A percentile compares a stretch with the other conserved stretches of the same genome.
These are phyloP conservation scores for Paecilomyces sp. DNA, from an alignment of 2,329 filamentous ascomycete genomes.

Conservation along the genomic window DNA sequence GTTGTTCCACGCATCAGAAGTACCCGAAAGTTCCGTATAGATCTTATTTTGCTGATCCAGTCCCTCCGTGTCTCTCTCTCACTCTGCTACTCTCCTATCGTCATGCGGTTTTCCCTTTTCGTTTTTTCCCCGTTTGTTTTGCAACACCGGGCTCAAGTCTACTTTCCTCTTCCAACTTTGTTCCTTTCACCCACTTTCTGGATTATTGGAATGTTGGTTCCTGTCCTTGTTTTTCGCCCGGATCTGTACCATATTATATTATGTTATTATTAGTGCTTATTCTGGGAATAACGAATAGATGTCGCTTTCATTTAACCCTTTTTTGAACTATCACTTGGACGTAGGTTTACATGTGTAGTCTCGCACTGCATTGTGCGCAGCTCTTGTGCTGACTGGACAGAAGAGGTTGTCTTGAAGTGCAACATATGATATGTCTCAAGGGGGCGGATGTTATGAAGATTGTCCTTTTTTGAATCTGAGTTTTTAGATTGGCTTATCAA, in stretches of 20 bases:
- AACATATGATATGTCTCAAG: neutral
- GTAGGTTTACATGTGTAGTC: too few species aligned
- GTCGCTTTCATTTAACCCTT: neutral
- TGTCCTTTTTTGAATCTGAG: neutral
- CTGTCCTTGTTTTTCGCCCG: neutral
- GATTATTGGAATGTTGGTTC: neutral
- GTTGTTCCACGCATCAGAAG: neutral
- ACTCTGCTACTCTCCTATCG: neutral
- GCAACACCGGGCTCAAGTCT: neutral
- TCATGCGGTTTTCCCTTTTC: neutral
- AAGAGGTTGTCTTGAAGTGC: neutral
- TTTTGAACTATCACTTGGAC: neutral
- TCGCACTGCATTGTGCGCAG: too few species aligned
- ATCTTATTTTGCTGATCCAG: neutral
- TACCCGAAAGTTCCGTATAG: neutral
- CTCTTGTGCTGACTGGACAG: neutral
- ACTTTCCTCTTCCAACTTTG: too few species aligned
- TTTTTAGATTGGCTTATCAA: neutral
- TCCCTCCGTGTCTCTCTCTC: neutral
- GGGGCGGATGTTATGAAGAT: too few species aligned
- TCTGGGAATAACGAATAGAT: neutral
- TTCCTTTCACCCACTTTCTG: too few species aligned
- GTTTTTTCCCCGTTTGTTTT: neutral
- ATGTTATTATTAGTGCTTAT: neutral
- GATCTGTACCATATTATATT: neutral